Evolutionary conservation across 345 rosid species (phyloP).

Genomic region (Eucalyptus rudis): DNA sequence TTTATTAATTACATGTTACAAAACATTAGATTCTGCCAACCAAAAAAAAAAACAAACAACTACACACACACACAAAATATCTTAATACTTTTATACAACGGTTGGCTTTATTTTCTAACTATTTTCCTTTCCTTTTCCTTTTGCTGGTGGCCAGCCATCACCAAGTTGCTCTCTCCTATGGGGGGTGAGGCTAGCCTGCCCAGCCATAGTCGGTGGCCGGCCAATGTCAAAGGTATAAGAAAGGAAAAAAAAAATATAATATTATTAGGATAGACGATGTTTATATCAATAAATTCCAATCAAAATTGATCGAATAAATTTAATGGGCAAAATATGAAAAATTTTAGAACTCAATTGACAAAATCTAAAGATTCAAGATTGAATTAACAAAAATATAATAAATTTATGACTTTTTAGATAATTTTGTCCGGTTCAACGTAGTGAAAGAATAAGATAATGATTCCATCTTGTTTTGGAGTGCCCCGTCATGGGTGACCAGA

Average conservation of each 20-base stretch:
- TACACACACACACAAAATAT: no score
- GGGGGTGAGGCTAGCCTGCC: not conserved
- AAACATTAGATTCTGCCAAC: not conserved
- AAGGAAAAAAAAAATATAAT: no score
- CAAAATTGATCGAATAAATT: no score
- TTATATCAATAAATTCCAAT: no score
- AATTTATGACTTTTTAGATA: no score
- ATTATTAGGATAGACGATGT: no score
- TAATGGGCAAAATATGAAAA: not conserved
- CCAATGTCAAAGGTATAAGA: not conserved
- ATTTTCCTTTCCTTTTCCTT: not conserved
- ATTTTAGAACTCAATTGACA: rapidly evolving
- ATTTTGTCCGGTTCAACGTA: not conserved
- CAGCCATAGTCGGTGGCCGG: rapidly evolving
- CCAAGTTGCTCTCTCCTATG: not conserved
- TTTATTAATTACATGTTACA: not conserved
- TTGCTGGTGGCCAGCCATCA: rapidly evolving
- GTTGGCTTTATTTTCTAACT: not conserved
- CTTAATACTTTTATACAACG: no score
- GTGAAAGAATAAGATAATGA: not conserved
- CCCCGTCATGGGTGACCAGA: not conserved
- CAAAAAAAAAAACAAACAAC: no score
- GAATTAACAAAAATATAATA: no score
- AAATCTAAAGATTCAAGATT: rapidly evolving
- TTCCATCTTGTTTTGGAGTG: not conserved